phyloP scores from a whole-genome alignment of 2,329 filamentous ascomycete species.

The Aspergillus ibericus region DNA sequence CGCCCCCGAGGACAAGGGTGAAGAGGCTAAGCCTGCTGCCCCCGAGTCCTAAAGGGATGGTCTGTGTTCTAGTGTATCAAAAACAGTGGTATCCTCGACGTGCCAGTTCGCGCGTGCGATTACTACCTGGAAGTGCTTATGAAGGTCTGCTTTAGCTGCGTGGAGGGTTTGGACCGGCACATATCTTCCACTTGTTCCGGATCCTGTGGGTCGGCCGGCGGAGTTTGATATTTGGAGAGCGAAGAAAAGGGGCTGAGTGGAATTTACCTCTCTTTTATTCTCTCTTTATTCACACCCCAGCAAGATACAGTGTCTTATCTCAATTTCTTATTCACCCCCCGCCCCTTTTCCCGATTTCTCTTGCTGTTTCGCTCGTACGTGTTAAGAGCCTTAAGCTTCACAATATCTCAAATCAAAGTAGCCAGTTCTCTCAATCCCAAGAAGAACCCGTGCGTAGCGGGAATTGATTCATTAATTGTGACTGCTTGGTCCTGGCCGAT shows the following conservation, averaged over 20 bases:
- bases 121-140: slow-evolving; percentile 36
- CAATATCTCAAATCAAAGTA: slow-evolving; percentile 21
- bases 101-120: slow-evolving; percentile 35
- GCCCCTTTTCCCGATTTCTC: slow-evolving; percentile 16
- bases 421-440: slow-evolving; percentile 8
- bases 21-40: slow-evolving; percentile 40
- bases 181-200: slow-evolving; percentile 38
- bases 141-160: slow-evolving; percentile 39
- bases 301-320: slow-evolving; percentile 41
- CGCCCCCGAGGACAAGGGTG: slow-evolving; percentile 43
- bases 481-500: background rate
- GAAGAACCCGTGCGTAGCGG: background rate
- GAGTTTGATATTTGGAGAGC: slow-evolving; percentile 47
- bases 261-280: slow-evolving; percentile 44
- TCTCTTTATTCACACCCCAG: slow-evolving; percentile 42
- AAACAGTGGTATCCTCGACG: slow-evolving; percentile 27
- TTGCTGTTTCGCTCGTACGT: slow-evolving; percentile 13
- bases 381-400: slow-evolving; percentile 13
- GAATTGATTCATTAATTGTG: background rate
- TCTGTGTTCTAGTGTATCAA: slow-evolving; percentile 30
- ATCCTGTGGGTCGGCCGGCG: slow-evolving; percentile 41
- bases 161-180: slow-evolving; percentile 38
- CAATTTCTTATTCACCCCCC: slow-evolving; percentile 28
- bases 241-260: slow-evolving; percentile 42
- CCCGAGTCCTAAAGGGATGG: slow-evolving; percentile 35